A percentile compares a stretch with the other conserved stretches of the same genome.
These are phyloP conservation scores for Trametopsis cervina DNA, from an alignment of 768 basidiomycete genomes.

Conservation along the genomic window DNA sequence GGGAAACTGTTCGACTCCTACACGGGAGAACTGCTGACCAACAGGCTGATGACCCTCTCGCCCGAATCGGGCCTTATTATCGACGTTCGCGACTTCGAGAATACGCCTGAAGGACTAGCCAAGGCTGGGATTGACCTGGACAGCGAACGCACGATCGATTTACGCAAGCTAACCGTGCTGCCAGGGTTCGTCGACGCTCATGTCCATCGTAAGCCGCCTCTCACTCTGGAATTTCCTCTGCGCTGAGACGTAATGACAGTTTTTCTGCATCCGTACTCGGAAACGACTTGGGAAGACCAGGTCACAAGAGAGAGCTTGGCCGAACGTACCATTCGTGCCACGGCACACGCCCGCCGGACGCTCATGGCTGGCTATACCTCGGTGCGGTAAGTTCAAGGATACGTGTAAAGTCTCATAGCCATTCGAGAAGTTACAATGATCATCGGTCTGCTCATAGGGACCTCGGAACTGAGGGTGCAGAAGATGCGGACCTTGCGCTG, in stretches of 20 bases:
- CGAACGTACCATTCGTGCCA: conserved; percentile 56
- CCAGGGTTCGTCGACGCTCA: conserved; percentile 55
- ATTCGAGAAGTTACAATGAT: background rate
- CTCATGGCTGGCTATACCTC: conserved; percentile 58
- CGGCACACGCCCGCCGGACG: conserved; percentile 49
- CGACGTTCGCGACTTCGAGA: conserved; percentile 26
- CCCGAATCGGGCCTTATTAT: conserved; percentile 40
- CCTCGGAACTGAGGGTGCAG: conserved; percentile 62
- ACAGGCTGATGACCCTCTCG: conserved; percentile 44
- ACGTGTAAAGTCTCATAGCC: background rate
- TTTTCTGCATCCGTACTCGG: conserved; percentile 54
- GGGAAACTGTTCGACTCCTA: conserved; percentile 47
- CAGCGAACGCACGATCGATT: conserved; percentile 29
- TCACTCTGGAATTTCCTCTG: background rate
- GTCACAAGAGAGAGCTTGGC: conserved; percentile 48
- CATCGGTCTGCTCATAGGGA: conserved; percentile 31
- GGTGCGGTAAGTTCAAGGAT: conserved; percentile 35
- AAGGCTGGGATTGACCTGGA: conserved; percentile 3
- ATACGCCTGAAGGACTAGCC: background rate
- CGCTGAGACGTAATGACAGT: conserved; percentile 27
- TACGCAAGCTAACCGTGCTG: conserved; percentile 39
- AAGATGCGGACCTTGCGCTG: conserved; percentile 52
- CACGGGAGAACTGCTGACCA: conserved; percentile 31
- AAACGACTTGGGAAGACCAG: conserved; percentile 58
- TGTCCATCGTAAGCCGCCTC: conserved; percentile 39